Conservation (phyloP, 73 alveolate genomes). For the Paramecium biaurelia region DNA sequence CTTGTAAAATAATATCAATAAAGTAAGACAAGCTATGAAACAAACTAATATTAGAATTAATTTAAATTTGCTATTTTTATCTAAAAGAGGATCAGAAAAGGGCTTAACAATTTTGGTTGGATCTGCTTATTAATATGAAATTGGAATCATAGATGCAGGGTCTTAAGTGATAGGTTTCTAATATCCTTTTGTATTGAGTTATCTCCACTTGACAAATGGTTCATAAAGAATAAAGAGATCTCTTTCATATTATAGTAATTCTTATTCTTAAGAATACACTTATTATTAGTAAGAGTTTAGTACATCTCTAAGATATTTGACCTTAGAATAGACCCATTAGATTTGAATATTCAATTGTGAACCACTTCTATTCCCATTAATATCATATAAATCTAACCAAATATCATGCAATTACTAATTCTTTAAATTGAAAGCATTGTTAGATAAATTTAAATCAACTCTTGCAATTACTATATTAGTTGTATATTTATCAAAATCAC, state of each 20-base stretch:
- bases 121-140: neutral
- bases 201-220: neutral
- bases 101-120: neutral
- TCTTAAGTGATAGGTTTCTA: neutral
- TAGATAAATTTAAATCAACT: slow-evolving; percentile 26
- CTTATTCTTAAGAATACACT: neutral
- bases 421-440: neutral
- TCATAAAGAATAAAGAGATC: neutral
- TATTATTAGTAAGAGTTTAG: neutral
- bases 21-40: neutral
- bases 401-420: neutral
- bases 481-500: slow-evolving; percentile 37
- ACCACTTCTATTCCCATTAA: slow-evolving; percentile 12
- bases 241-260: neutral
- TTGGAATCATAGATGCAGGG: neutral
- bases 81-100: neutral
- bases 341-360: neutral
- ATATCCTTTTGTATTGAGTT: neutral
- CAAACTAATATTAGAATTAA: neutral
- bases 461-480: slow-evolving; percentile 26
- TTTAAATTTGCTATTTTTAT: neutral
- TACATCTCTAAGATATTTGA: slow-evolving; percentile 2
- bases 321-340: slow-evolving; percentile 14
- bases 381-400: neutral
- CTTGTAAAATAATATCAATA: neutral